Evolutionary conservation across 441 rosid species (phyloP).

Genomic region (California macrophylla): DNA sequence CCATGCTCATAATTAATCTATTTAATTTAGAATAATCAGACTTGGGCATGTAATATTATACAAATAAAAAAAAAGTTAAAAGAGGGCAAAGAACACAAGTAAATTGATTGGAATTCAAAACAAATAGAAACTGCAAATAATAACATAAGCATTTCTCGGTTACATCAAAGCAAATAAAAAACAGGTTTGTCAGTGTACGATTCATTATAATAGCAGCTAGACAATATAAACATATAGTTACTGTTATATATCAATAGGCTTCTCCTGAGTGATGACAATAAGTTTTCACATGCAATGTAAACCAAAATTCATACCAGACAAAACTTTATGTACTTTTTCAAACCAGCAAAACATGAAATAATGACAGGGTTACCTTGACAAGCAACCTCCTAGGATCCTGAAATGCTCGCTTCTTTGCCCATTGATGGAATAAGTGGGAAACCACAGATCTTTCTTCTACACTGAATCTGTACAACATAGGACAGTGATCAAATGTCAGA

Average conservation of each 20-base stretch:
- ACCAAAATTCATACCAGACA: not conserved
- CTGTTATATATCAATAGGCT: not conserved
- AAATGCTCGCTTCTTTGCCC: slow-evolving; percentile 94
- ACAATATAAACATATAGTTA: not conserved
- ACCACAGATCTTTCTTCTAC: slow-evolving; percentile 72
- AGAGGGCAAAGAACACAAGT: not conserved
- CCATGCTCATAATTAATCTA: not conserved
- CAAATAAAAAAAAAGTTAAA: not conserved
- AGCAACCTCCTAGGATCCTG: slow-evolving; percentile 77
- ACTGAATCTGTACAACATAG: slow-evolving; percentile 44
- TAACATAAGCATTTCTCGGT: not conserved
- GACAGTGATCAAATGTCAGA: not conserved
- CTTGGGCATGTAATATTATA: not conserved
- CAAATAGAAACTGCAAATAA: not conserved
- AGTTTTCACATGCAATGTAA: not conserved
- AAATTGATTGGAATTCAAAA: not conserved
- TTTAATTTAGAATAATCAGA: not conserved
- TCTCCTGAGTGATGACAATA: not conserved
- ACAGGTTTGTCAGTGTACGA: not conserved
- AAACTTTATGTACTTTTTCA: not conserved
- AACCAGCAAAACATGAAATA: slow-evolving; percentile 14
- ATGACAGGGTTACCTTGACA: slow-evolving; percentile 46
- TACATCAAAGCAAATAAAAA: not conserved
- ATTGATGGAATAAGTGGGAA: slow-evolving; percentile 82
- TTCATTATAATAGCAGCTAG: not conserved